A percentile compares a stretch with the other conserved stretches of the same genome.
Evolutionary conservation across 2,329 filamentous ascomycete species (phyloP).

Genomic region (Myriosclerotinia curreyana): DNA sequence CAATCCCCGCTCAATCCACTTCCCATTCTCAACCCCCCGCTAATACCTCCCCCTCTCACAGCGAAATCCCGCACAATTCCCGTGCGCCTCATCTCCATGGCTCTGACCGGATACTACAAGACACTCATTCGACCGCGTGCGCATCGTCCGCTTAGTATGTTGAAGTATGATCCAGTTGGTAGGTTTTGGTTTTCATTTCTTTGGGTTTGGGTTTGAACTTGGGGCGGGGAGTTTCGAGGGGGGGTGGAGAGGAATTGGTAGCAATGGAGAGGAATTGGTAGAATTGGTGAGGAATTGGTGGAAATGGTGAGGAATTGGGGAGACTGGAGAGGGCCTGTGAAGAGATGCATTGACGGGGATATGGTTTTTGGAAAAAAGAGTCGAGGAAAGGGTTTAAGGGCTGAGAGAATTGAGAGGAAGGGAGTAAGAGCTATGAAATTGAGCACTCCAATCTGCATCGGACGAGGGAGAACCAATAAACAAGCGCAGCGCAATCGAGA

Average conservation of each 20-base stretch:
- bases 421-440: not conserved
- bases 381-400: not conserved
- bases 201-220: not conserved
- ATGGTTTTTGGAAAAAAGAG: not conserved
- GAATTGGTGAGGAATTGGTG: not conserved
- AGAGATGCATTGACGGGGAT: no score
- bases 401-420: not conserved
- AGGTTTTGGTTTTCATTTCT: slow-evolving; percentile 24
- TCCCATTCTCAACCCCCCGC: no score
- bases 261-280: not conserved
- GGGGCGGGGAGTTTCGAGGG: not conserved
- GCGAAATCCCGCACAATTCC: slow-evolving; percentile 84
- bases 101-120: slow-evolving; percentile 97
- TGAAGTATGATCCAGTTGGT: slow-evolving; percentile 99
- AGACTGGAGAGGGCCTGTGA: not conserved
- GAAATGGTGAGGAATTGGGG: no score
- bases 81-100: slow-evolving; percentile 96
- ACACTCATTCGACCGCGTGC: slow-evolving; percentile 80
- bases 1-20: not conserved
- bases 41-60: slow-evolving; percentile 20
- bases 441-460: no score
- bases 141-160: slow-evolving; percentile 84
- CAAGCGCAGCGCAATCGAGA: not conserved
- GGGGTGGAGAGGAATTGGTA: not conserved
- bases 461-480: not conserved